These are phyloP conservation scores for Aspergillus sp. DNA, from an alignment of 2,329 filamentous ascomycete genomes.

Conservation along the genomic window DNA sequence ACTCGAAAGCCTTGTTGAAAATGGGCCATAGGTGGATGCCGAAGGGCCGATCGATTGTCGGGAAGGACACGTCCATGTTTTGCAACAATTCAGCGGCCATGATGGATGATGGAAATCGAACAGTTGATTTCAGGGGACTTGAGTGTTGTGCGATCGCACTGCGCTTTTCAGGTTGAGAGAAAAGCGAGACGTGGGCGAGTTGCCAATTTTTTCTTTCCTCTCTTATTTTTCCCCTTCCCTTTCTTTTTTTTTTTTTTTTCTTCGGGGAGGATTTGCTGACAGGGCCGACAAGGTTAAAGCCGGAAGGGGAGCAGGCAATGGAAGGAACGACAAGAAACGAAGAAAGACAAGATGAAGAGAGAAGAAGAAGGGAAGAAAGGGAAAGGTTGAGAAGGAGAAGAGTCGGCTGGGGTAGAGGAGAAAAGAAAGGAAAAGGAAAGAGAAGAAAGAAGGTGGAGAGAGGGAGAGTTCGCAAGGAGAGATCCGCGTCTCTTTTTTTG, in stretches of 20 bases:
- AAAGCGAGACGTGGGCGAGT: not conserved
- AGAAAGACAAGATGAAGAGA: constrained; percentile 49
- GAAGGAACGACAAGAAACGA: constrained; percentile 14
- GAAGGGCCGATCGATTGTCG: constrained; percentile 88
- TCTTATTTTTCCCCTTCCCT: not conserved
- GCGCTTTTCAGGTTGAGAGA: not conserved
- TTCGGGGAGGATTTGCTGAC: constrained; percentile 7
- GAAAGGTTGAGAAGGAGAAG: constrained; percentile 13
- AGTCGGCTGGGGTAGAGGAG: not conserved
- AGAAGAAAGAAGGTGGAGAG: constrained; percentile 23
- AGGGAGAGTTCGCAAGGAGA: not conserved
- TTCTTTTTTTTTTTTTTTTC: constrained; percentile 13
- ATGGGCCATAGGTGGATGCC: constrained; percentile 90
- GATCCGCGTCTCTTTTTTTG: constrained; percentile 18
- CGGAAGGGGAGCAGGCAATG: not conserved
- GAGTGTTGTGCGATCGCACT: not conserved
- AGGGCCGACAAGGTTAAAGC: constrained; percentile 5
- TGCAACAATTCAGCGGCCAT: constrained; percentile 50
- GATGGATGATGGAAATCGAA: not conserved
- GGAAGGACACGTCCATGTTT: constrained; percentile 57
- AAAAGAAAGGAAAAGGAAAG: constrained; percentile 23
- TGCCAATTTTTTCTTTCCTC: not conserved
- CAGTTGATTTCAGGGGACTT: not conserved
- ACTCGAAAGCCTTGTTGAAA: constrained; percentile 83
- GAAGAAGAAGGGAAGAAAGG: constrained; percentile 58